Conservation (phyloP, 805 yeast genomes). For the Hanseniaspora clermontiae region DNA sequence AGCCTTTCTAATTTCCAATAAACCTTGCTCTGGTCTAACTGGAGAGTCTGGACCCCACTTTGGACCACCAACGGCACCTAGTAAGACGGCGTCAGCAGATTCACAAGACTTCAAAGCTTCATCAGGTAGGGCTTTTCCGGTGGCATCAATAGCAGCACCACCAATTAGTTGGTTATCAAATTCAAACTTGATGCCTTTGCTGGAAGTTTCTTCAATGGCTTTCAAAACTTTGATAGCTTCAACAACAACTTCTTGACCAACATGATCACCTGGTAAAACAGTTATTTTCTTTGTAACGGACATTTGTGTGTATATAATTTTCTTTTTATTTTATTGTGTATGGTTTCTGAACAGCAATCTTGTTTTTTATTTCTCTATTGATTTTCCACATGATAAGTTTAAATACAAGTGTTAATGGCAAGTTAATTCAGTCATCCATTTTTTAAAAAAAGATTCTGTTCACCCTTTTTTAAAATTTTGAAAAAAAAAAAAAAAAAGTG, state of each 20-base stretch:
- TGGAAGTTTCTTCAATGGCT: constrained; percentile 53
- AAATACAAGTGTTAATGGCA: too few relatives aligned
- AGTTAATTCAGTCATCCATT: too few relatives aligned
- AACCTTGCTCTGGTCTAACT: constrained; percentile 96
- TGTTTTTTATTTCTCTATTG: too few relatives aligned
- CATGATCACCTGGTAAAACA: constrained; percentile 92
- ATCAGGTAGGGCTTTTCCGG: constrained; percentile 83
- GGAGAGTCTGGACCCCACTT: constrained; percentile 90
- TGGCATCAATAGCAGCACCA: constrained; percentile 96
- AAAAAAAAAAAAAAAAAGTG: neutral
- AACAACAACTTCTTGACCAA: constrained; percentile 75
- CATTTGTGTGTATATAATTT: neutral
- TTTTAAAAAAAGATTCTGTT: neutral
- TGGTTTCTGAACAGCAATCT: too few relatives aligned
- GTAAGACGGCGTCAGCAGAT: constrained; percentile 80
- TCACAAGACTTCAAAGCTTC: constrained; percentile 73
- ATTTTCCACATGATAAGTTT: neutral
- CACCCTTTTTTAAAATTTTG: neutral
- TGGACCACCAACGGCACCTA: constrained; percentile 99
- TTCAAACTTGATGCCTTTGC: constrained; percentile 46
- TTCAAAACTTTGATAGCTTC: constrained; percentile 87
- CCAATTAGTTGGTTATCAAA: constrained; percentile 83
- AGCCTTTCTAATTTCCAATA: constrained; percentile 86
- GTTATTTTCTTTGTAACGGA: constrained; percentile 52
- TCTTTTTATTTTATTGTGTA: neutral